Conservation (phyloP, 2,329 filamentous ascomycete species). For the Aspergillus vadensis region DNA sequence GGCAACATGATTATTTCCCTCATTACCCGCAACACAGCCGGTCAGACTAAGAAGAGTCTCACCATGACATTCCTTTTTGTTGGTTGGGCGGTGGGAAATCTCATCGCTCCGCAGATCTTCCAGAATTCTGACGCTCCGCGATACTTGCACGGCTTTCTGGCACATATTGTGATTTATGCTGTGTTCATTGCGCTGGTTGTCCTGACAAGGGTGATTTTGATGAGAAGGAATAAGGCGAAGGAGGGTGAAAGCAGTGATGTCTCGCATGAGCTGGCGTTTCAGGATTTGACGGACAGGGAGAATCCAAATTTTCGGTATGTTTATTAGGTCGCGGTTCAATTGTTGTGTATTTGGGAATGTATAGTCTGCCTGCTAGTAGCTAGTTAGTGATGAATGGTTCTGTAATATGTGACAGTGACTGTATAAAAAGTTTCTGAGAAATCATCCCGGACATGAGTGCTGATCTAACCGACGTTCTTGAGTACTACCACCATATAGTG, state of each 20-base stretch:
- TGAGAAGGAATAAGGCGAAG: conserved; percentile 1
- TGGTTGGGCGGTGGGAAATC: conserved; percentile 20
- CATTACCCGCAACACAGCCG: conserved; percentile 66
- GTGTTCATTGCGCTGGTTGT: conserved; percentile 16
- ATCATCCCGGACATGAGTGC: too few relatives aligned
- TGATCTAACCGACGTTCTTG: too few relatives aligned
- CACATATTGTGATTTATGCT: conserved; percentile 21
- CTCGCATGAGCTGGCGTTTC: conserved; percentile 19
- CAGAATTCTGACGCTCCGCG: conserved; percentile 15
- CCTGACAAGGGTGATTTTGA: not conserved
- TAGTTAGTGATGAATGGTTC: too few relatives aligned
- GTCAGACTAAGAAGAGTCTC: conserved; percentile 69
- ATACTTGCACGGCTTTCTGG: conserved; percentile 21
- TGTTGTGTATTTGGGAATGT: too few relatives aligned
- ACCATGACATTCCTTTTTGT: conserved; percentile 68
- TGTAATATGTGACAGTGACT: too few relatives aligned
- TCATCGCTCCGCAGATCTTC: conserved; percentile 20
- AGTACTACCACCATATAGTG: too few relatives aligned
- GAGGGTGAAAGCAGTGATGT: not conserved
- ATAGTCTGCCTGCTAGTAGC: too few relatives aligned
- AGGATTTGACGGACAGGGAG: conserved; percentile 20
- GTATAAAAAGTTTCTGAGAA: too few relatives aligned
- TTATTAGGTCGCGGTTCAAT: not conserved
- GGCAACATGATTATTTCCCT: conserved; percentile 49
- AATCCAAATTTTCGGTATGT: conserved; percentile 24